Base-by-base conservation (phyloP, 139 green algal species). In the Chlorella sorokiniana region DNA sequence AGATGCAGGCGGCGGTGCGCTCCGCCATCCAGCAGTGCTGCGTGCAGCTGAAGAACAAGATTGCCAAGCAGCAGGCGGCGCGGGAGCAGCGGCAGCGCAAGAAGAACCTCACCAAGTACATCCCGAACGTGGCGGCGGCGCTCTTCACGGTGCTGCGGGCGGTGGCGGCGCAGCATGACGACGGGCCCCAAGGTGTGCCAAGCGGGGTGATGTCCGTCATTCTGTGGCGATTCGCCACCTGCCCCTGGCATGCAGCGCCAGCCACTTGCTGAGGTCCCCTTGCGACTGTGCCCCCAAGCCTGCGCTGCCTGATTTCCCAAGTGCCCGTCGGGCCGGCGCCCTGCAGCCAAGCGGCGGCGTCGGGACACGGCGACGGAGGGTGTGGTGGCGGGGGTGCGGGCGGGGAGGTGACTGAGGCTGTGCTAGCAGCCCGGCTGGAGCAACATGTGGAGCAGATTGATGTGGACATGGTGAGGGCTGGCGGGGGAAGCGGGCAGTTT, bases 401-500 rank as follows among this genome's bases (percentile, higher is more conserved):
- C 23, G 82, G 89, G 23, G 81, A 90, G 54, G 70, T 94, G 27
- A 91, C 77, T 0, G 88, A 93, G 76, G 79, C 84, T 4, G 90
- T 76, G 8, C 82, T 99, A 73, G 81, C 78, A 33, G 33, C 80
- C 29, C 89, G 88, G 73, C 92, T 98, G 31, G 86, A 79, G 5
- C 90, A 98, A 81, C 91, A 98, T 80, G 95, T 99, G 37, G 93
- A 98, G 79, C 90, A 92, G 41, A 95, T 98, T 16, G 94, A 98
- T 86, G 94, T 87, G 14, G 93, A 97, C 87, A 90, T 96, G 93
- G 93, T 94, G 86, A 37, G 90, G n/a, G n/a, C n/a, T n/a, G n/a
- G n/a, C n/a, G n/a, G n/a, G n/a, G n/a, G n/a, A n/a, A n/a, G n/a
- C n/a, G n/a, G n/a, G n/a, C 44, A n/a, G 16, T 33, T 29, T 44